Evolutionary conservation across 2,329 filamentous ascomycete species (phyloP).

Genomic region (Apiospora hydei): DNA sequence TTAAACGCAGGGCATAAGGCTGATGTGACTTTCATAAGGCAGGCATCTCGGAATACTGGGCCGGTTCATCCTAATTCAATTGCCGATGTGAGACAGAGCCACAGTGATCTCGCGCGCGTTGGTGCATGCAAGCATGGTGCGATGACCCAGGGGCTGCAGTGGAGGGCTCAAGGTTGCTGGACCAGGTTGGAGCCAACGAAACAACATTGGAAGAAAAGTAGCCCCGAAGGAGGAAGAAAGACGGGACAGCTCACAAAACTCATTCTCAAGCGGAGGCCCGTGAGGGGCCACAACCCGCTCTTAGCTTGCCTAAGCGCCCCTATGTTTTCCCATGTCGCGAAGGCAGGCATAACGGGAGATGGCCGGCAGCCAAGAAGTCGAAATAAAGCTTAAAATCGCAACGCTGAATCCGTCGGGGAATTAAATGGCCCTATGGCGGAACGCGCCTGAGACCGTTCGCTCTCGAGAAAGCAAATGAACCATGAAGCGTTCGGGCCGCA

Average conservation of each 20-base stretch:
- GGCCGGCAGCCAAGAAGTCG: not conserved
- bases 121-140: not conserved
- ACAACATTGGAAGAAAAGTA: not conserved
- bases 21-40: not conserved
- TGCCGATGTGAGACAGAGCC: not conserved
- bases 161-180: not conserved
- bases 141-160: not conserved
- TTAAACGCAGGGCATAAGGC: not conserved
- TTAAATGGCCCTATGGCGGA: not conserved
- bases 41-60: too few relatives aligned
- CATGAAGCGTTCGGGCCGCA: not conserved
- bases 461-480: not conserved
- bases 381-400: not conserved
- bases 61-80: not conserved
- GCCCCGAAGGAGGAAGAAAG: not conserved
- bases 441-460: not conserved
- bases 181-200: not conserved
- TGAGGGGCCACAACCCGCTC: not conserved
- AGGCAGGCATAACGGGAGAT: not conserved
- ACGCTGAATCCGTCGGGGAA: not conserved
- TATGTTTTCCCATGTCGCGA: not conserved
- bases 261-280: not conserved
- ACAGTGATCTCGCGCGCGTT: not conserved
- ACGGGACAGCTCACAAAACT: not conserved
- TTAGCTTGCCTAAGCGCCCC: not conserved